Evolutionary conservation across 2,329 filamentous ascomycete genomes (phyloP), one percentile per base, ranked within the genome.

Genomic region (Penicillium sp.): DNA sequence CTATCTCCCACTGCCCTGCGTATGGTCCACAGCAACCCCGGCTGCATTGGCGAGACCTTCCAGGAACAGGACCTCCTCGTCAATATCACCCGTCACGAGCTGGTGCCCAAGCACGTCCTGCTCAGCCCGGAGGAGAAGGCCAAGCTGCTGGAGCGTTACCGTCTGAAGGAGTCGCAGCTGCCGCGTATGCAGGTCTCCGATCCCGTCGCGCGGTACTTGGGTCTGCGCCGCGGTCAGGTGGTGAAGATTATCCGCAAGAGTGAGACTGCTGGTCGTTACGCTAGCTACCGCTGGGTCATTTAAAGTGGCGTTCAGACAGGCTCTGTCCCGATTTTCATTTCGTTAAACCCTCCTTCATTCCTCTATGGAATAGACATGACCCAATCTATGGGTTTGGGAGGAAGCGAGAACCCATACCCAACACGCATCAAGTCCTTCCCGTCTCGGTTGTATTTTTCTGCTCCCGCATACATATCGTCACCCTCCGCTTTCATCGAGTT

Each of bases 171-270:
- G 84, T 97, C 92, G 10, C 95, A 99, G 81, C 82, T 99, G 73
- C 95, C 95, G 4, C 86, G 95, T 58, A 96, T 99, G 70, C 86
- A 96, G 77, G 86, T 90, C 67, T 91, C 90, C 67, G 95, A 99
- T 76, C 95, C 95, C 3, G 92, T 99, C 54, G 91, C 95, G 28
- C 88, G 90, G 70, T 99, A 98, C 76, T 81, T 97, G 57, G 95
- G 95, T 12, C 81, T 99, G 74, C 90, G 90, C 81, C 86, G 93
- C 73, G 92, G 93, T 3, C 91, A 97, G 78, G 93, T 99, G 3
- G 95, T 99, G 71, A 99, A 99, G 86, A 99, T 99, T 71, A 97
- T 99, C 71, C 85, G 95, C 66, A 93, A 90, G 76, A 93, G 89
- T 73, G 95, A 98, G 83, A 99, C 95, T 57, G 95, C 95, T 14